These are phyloP conservation scores for Sporothrix schenckii DNA, from an alignment of 2,329 filamentous ascomycete species.

Conservation along the genomic window DNA sequence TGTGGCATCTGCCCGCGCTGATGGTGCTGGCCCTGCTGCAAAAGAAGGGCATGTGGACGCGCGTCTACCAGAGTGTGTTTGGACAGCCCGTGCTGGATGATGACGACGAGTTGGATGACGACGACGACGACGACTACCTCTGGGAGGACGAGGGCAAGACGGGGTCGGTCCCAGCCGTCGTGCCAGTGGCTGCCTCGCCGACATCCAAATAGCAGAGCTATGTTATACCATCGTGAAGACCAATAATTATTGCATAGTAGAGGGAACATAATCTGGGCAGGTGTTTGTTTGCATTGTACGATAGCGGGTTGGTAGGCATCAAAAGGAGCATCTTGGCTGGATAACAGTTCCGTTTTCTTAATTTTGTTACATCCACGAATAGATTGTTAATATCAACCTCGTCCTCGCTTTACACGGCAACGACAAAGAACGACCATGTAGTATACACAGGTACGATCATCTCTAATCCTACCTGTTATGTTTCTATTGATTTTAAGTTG, in stretches of 20 bases:
- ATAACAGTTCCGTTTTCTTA: not conserved
- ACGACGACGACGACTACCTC: conserved; percentile 54
- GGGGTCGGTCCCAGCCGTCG: not conserved
- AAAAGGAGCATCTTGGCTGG: conserved; percentile 11
- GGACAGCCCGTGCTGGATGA: conserved; percentile 62
- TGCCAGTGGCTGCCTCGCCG: not conserved
- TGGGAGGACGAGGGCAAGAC: conserved; percentile 21
- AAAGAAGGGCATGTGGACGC: conserved; percentile 89
- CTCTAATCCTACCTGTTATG: no score
- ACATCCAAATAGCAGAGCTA: not conserved
- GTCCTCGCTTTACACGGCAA: no score
- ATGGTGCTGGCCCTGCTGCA: conserved; percentile 88
- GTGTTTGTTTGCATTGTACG: conserved; percentile 6
- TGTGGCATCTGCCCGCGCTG: conserved; percentile 90
- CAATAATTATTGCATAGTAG: not conserved
- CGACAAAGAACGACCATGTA: no score
- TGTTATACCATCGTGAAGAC: not conserved
- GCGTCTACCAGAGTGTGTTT: conserved; percentile 72
- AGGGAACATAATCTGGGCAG: conserved; percentile 7
- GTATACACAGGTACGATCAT: no score
- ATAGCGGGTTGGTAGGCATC: not conserved
- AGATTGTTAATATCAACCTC: no score
- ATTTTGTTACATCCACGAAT: no score
- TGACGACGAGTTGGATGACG: conserved; percentile 55
- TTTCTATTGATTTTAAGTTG: no score